These are phyloP conservation scores for Colletotrichum gloeosporioides DNA, from an alignment of 2,329 filamentous ascomycete species.

Conservation along the genomic window DNA sequence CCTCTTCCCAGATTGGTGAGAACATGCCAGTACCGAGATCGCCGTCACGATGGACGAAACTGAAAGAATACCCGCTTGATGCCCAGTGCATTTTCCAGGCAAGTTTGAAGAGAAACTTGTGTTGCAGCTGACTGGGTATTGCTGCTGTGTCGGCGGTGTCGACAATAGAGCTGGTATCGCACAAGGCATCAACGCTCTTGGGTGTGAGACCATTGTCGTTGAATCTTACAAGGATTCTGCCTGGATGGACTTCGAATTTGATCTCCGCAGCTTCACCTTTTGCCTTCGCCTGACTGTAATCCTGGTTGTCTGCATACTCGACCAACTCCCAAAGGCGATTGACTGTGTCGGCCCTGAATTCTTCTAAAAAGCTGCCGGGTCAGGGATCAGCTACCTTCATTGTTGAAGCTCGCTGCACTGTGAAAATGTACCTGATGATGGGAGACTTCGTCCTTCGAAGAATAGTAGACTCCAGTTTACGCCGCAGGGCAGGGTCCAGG, in stretches of 20 bases:
- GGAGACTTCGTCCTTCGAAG: neutral
- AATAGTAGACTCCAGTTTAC: neutral
- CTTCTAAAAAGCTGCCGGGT: neutral
- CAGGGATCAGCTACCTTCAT: neutral
- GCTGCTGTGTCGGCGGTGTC: neutral
- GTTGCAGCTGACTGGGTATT: constrained; percentile 47
- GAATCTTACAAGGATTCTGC: constrained; percentile 50
- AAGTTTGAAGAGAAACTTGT: constrained; percentile 56
- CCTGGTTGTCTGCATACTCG: constrained; percentile 60
- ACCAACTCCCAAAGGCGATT: constrained; percentile 57
- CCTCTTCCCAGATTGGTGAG: constrained; percentile 44
- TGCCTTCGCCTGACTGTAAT: constrained; percentile 33
- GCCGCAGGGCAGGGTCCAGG: neutral
- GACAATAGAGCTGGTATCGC: constrained; percentile 25
- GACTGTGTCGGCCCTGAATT: constrained; percentile 30
- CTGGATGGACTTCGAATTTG: constrained; percentile 39
- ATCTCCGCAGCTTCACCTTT: constrained; percentile 23
- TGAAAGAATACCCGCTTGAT: constrained; percentile 50
- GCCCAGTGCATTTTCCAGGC: constrained; percentile 48
- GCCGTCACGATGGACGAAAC: constrained; percentile 40
- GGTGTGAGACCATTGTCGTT: constrained; percentile 54
- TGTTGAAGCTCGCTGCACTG: neutral
- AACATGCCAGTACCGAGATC: constrained; percentile 58
- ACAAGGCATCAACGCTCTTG: constrained; percentile 50
- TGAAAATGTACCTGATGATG: neutral